Base-by-base conservation (phyloP, 2,329 filamentous ascomycete species). In the Cladophialophora bantiana region DNA sequence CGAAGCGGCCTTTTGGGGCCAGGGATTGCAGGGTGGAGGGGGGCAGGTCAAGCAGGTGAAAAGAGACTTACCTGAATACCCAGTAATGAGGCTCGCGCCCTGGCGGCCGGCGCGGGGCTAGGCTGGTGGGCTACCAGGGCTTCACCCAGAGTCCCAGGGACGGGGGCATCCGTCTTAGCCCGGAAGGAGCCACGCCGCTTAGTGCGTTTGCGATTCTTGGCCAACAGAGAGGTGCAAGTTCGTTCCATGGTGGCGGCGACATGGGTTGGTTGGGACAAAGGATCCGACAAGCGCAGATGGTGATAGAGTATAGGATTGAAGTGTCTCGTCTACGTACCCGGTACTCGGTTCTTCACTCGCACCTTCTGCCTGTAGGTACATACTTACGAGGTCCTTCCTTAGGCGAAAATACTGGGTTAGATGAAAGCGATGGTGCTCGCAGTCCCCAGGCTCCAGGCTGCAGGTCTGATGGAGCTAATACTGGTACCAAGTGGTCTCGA, bases 381-480 rank as follows among this genome's bases (percentile, higher is more conserved):
- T 26, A 26, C 26, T 26, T 26, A 26, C 26, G n/a, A n/a, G n/a
- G n/a, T n/a, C n/a, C n/a, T n/a, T n/a, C n/a, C 26, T 26, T 26
- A 26, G 26, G 26, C 26, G 26, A 26, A 26, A 26, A 26, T 26
- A 26, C 26, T 26, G 26, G 26, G 26, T 26, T 2, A 26, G 26
- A 26, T 26, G 26, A 26, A 26, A 26, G 26, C 26, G 26, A 26
- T 2, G 26, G 26, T 26, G 26, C 26, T 26, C 3, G 26, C 26
- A 26, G 26, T 2, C 26, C 26, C 26, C 26, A 26, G 26, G 26
- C 26, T 26, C 26, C 26, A 26, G 26, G 31, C 59, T 61, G 59
- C 59, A 61, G 59, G 59, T 61, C 59, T 45, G 59, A 61, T 54
- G 13, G 59, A 61, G 32, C 59, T 61, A 61, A 36, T 26, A 26